These are phyloP conservation scores for Dictyophora rubrovolvata DNA, from an alignment of 768 basidiomycete species.

Conservation along the genomic window DNA sequence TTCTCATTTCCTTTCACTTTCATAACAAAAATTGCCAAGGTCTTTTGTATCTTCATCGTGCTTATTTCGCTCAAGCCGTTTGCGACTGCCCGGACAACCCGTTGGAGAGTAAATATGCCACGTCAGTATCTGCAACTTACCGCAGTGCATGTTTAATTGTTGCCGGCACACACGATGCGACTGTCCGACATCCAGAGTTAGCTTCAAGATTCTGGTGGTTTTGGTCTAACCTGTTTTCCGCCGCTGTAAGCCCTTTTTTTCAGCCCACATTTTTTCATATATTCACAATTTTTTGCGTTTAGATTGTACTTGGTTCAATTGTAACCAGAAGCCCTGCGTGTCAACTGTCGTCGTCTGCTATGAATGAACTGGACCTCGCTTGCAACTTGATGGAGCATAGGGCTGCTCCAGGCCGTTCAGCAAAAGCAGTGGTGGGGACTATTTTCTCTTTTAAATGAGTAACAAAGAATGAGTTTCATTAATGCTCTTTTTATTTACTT, in stretches of 20 bases:
- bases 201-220: slow-evolving; percentile 56
- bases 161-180: slow-evolving; percentile 58
- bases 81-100: slow-evolving; percentile 68
- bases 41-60: slow-evolving; percentile 60
- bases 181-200: slow-evolving; percentile 51
- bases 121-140: slow-evolving; percentile 66
- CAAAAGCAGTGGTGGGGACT: slow-evolving; percentile 4
- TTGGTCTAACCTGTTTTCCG: slow-evolving; percentile 44
- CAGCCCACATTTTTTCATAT: neutral
- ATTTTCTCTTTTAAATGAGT: neutral
- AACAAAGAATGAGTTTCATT: neutral
- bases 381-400: slow-evolving; percentile 40
- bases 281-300: neutral
- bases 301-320: slow-evolving; percentile 67
- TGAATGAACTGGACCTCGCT: slow-evolving; percentile 64
- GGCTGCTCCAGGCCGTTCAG: slow-evolving; percentile 4
- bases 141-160: slow-evolving; percentile 63
- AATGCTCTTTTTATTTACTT: no score
- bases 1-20: neutral
- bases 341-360: slow-evolving; percentile 65
- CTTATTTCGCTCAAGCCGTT: slow-evolving; percentile 64
- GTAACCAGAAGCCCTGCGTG: slow-evolving; percentile 73
- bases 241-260: slow-evolving; percentile 39
- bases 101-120: slow-evolving; percentile 60
- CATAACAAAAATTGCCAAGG: slow-evolving; percentile 27